Evolutionary conservation across 2,329 filamentous ascomycete genomes (phyloP).

Genomic region (Nemania diffusa): DNA sequence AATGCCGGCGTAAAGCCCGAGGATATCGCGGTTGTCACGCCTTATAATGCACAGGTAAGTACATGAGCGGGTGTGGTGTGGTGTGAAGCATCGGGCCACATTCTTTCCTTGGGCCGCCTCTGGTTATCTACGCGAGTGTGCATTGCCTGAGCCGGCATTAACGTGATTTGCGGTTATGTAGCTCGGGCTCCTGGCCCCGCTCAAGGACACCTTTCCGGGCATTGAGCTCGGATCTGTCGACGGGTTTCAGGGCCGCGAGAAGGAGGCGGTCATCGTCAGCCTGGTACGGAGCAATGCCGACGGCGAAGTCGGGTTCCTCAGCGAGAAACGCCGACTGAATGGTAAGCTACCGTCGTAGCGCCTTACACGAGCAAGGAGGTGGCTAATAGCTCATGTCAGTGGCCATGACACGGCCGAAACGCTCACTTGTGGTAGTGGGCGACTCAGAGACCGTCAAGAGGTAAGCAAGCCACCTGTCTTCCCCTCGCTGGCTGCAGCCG

Average conservation of each 20-base stretch:
- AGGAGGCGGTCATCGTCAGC: conserved; percentile 92
- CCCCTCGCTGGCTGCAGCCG: conserved; percentile 20
- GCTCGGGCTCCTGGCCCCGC: conserved; percentile 79
- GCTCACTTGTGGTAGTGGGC: conserved; percentile 89
- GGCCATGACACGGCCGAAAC: conserved; percentile 94
- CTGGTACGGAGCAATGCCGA: conserved; percentile 91
- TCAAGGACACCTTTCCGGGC: conserved; percentile 84
- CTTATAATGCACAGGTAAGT: conserved; percentile 93
- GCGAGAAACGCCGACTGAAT: conserved; percentile 90
- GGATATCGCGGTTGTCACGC: conserved; percentile 93
- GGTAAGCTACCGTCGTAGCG: conserved; percentile 64
- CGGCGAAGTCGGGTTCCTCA: conserved; percentile 90
- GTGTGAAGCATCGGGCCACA: conserved; percentile 7
- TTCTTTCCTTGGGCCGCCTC: background rate
- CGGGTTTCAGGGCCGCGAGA: conserved; percentile 96
- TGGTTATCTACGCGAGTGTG: background rate
- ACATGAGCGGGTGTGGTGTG: no score
- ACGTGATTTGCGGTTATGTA: conserved; percentile 50
- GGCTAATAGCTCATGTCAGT: conserved; percentile 62
- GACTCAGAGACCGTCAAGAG: conserved; percentile 92
- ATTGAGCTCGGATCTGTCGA: conserved; percentile 97
- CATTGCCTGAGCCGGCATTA: conserved; percentile 6
- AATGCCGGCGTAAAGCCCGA: conserved; percentile 80
- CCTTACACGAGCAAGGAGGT: background rate
- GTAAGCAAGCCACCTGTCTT: conserved; percentile 64